These are phyloP conservation scores for Sorghum bicolor DNA, from an alignment of 176 grass and related monocot genomes.

Conservation along the genomic window DNA sequence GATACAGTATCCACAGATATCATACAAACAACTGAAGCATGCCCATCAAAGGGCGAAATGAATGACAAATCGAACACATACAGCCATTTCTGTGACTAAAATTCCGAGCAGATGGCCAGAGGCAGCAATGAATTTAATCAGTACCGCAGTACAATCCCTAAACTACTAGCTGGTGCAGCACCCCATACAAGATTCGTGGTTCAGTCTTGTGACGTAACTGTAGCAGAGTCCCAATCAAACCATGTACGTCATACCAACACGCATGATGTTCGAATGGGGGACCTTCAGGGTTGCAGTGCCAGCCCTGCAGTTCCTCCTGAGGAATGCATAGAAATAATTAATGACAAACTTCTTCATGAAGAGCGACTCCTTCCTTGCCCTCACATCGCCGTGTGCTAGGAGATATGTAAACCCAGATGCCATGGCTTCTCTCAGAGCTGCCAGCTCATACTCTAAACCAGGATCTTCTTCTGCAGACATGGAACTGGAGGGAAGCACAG, in stretches of 20 bases:
- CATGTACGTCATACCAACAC: conserved; percentile 95
- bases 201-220: not conserved
- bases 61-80: not conserved
- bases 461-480: conserved; percentile 75
- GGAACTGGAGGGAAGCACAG: conserved; percentile 45
- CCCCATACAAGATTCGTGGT: conserved; percentile 10
- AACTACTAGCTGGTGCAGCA: conserved; percentile 22
- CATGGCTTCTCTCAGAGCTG: conserved; percentile 77
- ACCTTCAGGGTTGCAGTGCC: conserved; percentile 84
- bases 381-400: conserved; percentile 74
- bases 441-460: conserved; percentile 78
- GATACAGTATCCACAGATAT: conserved; percentile 1
- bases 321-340: conserved; percentile 94
- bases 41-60: not conserved
- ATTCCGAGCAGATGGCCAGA: conserved; percentile 35
- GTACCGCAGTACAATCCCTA: conserved; percentile 26
- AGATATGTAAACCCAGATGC: conserved; percentile 93
- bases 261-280: conserved; percentile 92
- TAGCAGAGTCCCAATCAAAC: conserved; percentile 46
- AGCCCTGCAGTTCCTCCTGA: conserved; percentile 92
- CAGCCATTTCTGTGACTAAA: conserved; percentile 38
- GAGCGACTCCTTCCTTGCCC: conserved; percentile 88
- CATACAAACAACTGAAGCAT: not conserved
- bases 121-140: conserved; percentile 27
- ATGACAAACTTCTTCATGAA: conserved; percentile 92